Conservation (phyloP, 2,329 filamentous ascomycete genomes). For the Cladophialophora carrionii region DNA sequence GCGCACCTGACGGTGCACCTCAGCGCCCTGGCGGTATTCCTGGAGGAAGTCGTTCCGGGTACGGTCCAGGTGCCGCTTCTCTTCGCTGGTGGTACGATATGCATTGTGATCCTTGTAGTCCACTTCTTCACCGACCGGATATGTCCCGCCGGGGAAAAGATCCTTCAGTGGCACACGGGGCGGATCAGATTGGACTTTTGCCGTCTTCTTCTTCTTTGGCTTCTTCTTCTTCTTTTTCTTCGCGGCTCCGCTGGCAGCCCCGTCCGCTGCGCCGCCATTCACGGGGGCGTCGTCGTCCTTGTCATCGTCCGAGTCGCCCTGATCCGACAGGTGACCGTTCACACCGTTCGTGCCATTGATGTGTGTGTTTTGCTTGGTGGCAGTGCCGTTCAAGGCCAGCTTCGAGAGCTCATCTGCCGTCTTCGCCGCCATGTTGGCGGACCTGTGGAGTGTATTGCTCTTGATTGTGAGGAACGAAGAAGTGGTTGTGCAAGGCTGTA, state of each 20-base stretch:
- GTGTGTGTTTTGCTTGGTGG: constrained; percentile 37
- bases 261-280: constrained; percentile 44
- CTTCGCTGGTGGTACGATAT: constrained; percentile 78
- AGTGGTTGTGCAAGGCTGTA: not conserved
- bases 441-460: not conserved
- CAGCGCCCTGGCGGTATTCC: constrained; percentile 83
- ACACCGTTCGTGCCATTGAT: constrained; percentile 42
- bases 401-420: constrained; percentile 38
- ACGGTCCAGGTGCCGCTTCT: constrained; percentile 80
- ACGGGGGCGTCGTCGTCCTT: constrained; percentile 54
- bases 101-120: constrained; percentile 78
- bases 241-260: constrained; percentile 53
- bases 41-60: constrained; percentile 77
- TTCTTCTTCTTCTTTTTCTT: constrained; percentile 86
- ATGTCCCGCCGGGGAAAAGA: constrained; percentile 72
- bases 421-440: constrained; percentile 36
- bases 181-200: constrained; percentile 74
- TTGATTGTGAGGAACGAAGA: constrained; percentile 1
- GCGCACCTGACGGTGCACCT: constrained; percentile 84
- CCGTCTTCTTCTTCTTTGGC: constrained; percentile 68
- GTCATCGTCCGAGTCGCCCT: constrained; percentile 59
- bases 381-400: constrained; percentile 42
- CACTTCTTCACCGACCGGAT: constrained; percentile 76
- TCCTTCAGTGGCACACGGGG: constrained; percentile 73
- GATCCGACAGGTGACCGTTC: constrained; percentile 53